phyloP scores from a whole-genome alignment of 495 filamentous ascomycete species.

The Glarea lozoyensis region DNA sequence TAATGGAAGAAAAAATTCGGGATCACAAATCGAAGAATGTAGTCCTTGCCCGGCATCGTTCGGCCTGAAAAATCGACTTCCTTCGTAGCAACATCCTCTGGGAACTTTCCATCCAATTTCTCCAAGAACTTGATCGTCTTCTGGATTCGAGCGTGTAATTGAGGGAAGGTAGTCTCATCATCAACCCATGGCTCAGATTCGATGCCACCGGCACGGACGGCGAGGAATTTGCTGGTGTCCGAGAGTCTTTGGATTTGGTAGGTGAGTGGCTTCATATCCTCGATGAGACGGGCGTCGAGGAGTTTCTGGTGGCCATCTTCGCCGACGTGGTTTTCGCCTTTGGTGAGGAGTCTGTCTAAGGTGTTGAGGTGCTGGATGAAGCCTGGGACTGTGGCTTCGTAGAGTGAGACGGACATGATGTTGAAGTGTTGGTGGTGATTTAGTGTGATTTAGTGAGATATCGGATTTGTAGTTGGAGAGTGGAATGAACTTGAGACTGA shows the following conservation, averaged over 20 bases:
- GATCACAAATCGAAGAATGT: conserved; percentile 28
- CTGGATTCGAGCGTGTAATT: conserved; percentile 30
- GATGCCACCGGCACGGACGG: conserved; percentile 22
- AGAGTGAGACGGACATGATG: conserved; percentile 18
- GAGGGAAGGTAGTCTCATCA: conserved; percentile 29
- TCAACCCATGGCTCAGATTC: conserved; percentile 22
- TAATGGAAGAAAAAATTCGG: conserved; percentile 56
- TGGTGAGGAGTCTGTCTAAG: conserved; percentile 11
- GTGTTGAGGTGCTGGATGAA: conserved; percentile 18
- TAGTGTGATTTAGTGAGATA: no score
- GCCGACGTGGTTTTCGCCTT: conserved; percentile 4
- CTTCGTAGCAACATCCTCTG: conserved; percentile 25
- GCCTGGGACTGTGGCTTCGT: conserved; percentile 17
- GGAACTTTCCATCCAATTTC: conserved; percentile 22
- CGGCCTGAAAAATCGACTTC: conserved; percentile 20
- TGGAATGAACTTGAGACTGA: no score
- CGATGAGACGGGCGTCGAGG: conserved; percentile 15
- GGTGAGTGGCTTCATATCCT: conserved; percentile 32
- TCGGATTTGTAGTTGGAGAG: neutral
- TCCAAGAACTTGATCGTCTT: conserved; percentile 30
- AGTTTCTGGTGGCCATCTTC: neutral
- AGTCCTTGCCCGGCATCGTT: conserved; percentile 14
- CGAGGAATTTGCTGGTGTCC: conserved; percentile 23
- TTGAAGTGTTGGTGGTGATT: no score
- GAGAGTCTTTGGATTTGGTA: conserved; percentile 32